phyloP scores from a whole-genome alignment of 495 filamentous ascomycete species.

The Trypethelium eluteriae region DNA sequence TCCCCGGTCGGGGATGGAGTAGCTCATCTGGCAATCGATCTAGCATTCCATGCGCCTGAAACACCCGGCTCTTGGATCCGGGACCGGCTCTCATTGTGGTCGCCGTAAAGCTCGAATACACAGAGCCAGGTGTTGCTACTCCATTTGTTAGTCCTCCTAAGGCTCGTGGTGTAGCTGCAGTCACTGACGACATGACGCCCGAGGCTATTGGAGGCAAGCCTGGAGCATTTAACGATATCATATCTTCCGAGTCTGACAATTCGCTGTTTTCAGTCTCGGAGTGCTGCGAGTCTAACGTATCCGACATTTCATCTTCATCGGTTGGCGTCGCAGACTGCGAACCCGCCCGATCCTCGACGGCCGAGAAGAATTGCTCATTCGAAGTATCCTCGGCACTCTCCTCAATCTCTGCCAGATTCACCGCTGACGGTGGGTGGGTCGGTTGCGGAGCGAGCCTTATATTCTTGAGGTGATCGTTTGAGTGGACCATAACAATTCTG shows the following conservation, averaged over 20 bases:
- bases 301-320: conserved; percentile 43
- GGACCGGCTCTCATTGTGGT: conserved; percentile 61
- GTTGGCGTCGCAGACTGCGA: conserved; percentile 47
- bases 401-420: conserved; percentile 60
- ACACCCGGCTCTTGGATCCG: conserved; percentile 51
- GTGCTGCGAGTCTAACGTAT: conserved; percentile 33
- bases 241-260: conserved; percentile 36
- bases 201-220: conserved; percentile 59
- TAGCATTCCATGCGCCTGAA: conserved; percentile 72
- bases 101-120: conserved; percentile 76
- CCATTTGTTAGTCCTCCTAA: conserved; percentile 57
- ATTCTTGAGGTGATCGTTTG: conserved; percentile 39
- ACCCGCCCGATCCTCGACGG: conserved; percentile 64
- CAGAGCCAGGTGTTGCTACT: conserved; percentile 67
- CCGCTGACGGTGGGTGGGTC: conserved; percentile 40
- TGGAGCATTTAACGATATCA: conserved; percentile 73
- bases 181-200: conserved; percentile 62
- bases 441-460: conserved; percentile 38
- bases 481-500: conserved; percentile 58
- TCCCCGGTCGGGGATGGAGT: conserved; percentile 71
- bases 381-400: conserved; percentile 70
- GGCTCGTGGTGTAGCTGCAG: conserved; percentile 63
- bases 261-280: conserved; percentile 34
- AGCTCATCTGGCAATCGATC: conserved; percentile 65
- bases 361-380: conserved; percentile 83